Conservation (phyloP, 768 basidiomycete species). For the Fomitopsis pulvina region DNA sequence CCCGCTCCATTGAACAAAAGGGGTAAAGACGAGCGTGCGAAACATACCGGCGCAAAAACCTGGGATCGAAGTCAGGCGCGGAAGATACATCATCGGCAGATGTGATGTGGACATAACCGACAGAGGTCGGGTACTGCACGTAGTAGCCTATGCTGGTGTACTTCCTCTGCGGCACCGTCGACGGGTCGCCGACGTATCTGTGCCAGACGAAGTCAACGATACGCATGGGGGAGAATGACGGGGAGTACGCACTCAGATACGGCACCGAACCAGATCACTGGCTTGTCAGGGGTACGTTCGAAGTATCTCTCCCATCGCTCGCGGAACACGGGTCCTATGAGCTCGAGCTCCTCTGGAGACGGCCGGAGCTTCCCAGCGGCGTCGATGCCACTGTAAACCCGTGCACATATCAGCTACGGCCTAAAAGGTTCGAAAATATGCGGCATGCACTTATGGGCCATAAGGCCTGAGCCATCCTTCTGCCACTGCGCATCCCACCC, state of each 20-base stretch:
- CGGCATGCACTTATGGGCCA: conserved; percentile 44
- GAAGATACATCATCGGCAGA: conserved; percentile 34
- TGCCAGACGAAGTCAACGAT: background rate
- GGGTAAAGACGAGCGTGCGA: background rate
- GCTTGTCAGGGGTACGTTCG: conserved; percentile 46
- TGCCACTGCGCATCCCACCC: conserved; percentile 29
- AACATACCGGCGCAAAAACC: conserved; percentile 38
- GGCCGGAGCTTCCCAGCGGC: conserved; percentile 54
- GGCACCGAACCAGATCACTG: conserved; percentile 38
- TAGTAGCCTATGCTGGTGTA: conserved; percentile 25
- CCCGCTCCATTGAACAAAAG: background rate
- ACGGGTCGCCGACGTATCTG: conserved; percentile 22
- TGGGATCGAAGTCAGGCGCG: conserved; percentile 38
- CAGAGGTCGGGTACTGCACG: conserved; percentile 38
- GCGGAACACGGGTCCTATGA: conserved; percentile 41
- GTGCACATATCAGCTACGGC: background rate
- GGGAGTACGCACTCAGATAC: conserved; percentile 33
- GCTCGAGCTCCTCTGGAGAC: conserved; percentile 39
- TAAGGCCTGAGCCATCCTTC: conserved; percentile 37
- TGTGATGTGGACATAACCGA: conserved; percentile 42
- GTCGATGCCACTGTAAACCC: conserved; percentile 37
- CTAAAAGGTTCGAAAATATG: no score
- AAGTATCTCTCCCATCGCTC: conserved; percentile 46
- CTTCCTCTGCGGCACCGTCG: conserved; percentile 18
- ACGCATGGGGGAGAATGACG: background rate